Evolutionary conservation across 2,329 filamentous ascomycete species (phyloP).

Genomic region (Nemania sp.): DNA sequence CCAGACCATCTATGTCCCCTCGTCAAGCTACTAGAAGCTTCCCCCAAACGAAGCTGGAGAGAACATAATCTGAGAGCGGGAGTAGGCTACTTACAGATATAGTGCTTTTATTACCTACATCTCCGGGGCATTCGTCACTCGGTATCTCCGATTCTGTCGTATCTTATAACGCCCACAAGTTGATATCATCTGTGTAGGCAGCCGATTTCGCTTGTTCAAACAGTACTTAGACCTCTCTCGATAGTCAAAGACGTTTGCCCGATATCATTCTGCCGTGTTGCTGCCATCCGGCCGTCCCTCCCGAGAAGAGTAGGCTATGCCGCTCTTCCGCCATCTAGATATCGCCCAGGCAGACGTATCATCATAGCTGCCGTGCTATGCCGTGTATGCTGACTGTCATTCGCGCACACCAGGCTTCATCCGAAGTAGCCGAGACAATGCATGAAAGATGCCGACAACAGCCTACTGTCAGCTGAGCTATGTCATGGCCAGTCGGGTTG

Average conservation of each 20-base stretch:
- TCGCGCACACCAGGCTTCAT: neutral
- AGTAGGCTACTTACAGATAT: no score
- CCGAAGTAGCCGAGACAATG: slow-evolving; percentile 13
- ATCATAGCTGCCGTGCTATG: neutral
- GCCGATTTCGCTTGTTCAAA: neutral
- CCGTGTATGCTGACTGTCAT: slow-evolving; percentile 10
- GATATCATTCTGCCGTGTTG: neutral
- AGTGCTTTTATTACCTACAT: no score
- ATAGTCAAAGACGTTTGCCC: neutral
- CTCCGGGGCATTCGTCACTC: no score
- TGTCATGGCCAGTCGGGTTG: neutral
- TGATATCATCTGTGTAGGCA: neutral
- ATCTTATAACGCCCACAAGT: neutral
- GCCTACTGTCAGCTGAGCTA: slow-evolving; percentile 22
- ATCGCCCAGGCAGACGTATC: neutral
- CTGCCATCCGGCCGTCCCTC: neutral
- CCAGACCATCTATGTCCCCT: no score
- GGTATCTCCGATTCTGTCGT: slow-evolving; percentile 1
- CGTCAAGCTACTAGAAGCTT: no score
- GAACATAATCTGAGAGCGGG: no score
- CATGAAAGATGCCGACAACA: neutral
- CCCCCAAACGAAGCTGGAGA: no score
- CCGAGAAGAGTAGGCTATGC: neutral
- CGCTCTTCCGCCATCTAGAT: slow-evolving; percentile 15
- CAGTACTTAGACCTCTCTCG: neutral